Conservation (phyloP, 768 basidiomycete species). For the Collybia sordida region DNA sequence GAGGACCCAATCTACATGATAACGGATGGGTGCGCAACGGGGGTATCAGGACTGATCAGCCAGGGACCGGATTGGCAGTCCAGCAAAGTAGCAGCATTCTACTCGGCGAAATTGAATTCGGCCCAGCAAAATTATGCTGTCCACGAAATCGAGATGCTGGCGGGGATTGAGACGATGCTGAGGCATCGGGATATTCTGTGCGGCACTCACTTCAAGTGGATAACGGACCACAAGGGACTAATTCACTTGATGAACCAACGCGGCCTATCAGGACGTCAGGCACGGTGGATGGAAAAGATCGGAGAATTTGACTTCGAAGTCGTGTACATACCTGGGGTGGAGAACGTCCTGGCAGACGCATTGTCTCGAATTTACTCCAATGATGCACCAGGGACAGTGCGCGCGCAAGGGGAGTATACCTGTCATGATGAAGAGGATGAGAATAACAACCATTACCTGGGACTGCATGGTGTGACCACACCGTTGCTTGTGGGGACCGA, state of each 20-base stretch:
- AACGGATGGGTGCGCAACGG: constrained; percentile 17
- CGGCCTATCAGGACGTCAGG: neutral
- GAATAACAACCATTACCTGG: neutral
- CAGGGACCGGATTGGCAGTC: constrained; percentile 17
- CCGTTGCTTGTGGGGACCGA: constrained; percentile 6
- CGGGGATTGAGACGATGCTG: constrained; percentile 25
- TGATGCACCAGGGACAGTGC: constrained; percentile 10
- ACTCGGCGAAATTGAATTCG: constrained; percentile 20
- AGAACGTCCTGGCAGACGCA: constrained; percentile 4
- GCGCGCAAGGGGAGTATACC: constrained; percentile 11
- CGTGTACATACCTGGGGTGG: neutral
- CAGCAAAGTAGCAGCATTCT: constrained; percentile 22
- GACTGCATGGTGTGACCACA: neutral
- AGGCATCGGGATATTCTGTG: constrained; percentile 15
- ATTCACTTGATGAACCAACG: constrained; percentile 12
- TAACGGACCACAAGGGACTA: constrained; percentile 21
- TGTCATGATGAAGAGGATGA: constrained; percentile 5
- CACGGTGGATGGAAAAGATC: constrained; percentile 7
- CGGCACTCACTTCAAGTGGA: constrained; percentile 16
- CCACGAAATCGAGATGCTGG: constrained; percentile 27
- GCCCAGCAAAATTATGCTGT: constrained; percentile 28
- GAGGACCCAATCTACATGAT: constrained; percentile 14
- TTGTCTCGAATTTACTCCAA: constrained; percentile 4
- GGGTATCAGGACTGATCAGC: constrained; percentile 9
- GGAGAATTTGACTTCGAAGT: constrained; percentile 7